Base-by-base conservation (phyloP, 257 asterid genomes). In the Penstemon newberryi region DNA sequence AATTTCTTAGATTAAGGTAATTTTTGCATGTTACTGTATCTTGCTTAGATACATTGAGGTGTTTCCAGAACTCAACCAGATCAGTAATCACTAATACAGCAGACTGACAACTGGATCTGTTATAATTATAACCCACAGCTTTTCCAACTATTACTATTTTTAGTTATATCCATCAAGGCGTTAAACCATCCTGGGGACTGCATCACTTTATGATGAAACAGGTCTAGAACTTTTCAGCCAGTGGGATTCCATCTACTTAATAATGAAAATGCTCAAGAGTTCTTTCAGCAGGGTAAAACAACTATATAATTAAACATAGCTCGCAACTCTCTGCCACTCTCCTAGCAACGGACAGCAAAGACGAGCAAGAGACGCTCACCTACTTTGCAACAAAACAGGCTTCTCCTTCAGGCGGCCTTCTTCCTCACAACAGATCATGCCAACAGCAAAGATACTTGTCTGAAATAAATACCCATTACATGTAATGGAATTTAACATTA, bases 401-500 rank as follows among this genome's bases (percentile, higher is more conserved):
- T 88, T 93, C 73, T 94, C 99, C 87, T 82, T 94, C 79, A 94
- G 82, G 60, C 95, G 97, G 63, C 97, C 99, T 83, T 93, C 97
- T 81, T 89, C 99, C 85, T 91, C 95, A 15, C 95, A 91, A 70
- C 99, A 91, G 74, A 94, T 82, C 96, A 94, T 84, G 83, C 99
- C 99, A 77, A 94, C 95, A 67, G 97, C 82, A 84, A 94, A 87
- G 65, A 94, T 73, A 51, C 88, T 84, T 86, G 75, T 82, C 97
- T 94, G 95, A 63, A 25, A 79, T 59, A 70, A 63, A 33, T 39
- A 37, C 53, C 58, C 53, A 45, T 62, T 54, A 56, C 70, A 78
- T 60, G 65, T 70, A 62, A 65, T 75, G 43, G 67, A 13, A 25
- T 18, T 56, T 56, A 46, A 67, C 46, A 37, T 53, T 55, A 63